phyloP scores from a whole-genome alignment of 2,329 filamentous ascomycete genomes.

The Fusarium sp. region DNA sequence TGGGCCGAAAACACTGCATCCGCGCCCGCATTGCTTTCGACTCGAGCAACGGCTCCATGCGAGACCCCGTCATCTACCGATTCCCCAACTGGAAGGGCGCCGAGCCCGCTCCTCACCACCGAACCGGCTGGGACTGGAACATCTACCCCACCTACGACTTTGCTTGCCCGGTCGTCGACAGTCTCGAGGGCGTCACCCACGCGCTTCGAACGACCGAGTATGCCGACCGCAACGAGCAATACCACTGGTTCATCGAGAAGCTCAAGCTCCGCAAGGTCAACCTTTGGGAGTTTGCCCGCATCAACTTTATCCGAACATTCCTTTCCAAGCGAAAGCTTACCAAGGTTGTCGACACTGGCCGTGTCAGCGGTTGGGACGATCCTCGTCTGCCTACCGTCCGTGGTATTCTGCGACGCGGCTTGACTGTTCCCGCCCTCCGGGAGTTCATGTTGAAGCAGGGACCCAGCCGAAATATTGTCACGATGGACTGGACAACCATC shows the following conservation, averaged over 20 bases:
- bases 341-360: constrained; percentile 79
- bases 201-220: constrained; percentile 87
- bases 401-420: constrained; percentile 78
- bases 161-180: constrained; percentile 83
- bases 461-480: constrained; percentile 82
- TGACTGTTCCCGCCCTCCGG: constrained; percentile 80
- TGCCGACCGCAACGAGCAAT: constrained; percentile 85
- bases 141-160: constrained; percentile 91
- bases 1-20: constrained; percentile 88
- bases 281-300: constrained; percentile 85
- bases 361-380: constrained; percentile 86
- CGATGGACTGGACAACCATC: constrained; percentile 82
- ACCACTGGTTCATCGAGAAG: constrained; percentile 84
- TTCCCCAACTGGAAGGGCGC: constrained; percentile 72
- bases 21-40: constrained; percentile 93
- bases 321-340: constrained; percentile 88
- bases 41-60: constrained; percentile 93
- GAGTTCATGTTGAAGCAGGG: constrained; percentile 89
- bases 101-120: constrained; percentile 67
- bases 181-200: constrained; percentile 83
- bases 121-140: constrained; percentile 82
- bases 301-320: constrained; percentile 86
- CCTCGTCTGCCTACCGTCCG: constrained; percentile 87
- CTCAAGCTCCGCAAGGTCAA: constrained; percentile 78
- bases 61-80: constrained; percentile 96